These are phyloP conservation scores for Trichophyton simii DNA, from an alignment of 2,329 filamentous ascomycete genomes.

Conservation along the genomic window DNA sequence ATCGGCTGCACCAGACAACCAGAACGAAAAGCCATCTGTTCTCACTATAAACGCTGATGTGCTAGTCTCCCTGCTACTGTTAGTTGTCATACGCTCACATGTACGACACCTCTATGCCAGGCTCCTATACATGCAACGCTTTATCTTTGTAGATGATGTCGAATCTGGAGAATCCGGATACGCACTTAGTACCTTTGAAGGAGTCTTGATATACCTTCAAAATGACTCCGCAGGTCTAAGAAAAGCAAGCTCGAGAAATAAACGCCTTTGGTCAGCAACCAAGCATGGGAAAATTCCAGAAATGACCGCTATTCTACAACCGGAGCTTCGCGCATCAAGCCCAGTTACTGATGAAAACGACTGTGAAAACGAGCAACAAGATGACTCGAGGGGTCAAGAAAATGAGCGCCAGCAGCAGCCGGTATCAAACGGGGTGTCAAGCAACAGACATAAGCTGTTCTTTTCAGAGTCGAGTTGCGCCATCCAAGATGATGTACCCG, in stretches of 20 bases:
- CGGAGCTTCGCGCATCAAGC: conserved; percentile 39
- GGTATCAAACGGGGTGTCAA: neutral
- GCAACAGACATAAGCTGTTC: conserved; percentile 8
- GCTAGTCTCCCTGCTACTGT: conserved; percentile 75
- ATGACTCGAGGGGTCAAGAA: conserved; percentile 14
- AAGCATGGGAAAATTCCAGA: conserved; percentile 63
- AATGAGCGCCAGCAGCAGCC: neutral
- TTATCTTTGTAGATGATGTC: conserved; percentile 95
- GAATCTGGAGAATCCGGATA: conserved; percentile 95
- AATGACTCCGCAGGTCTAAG: conserved; percentile 70
- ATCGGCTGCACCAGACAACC: conserved; percentile 23
- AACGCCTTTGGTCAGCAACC: conserved; percentile 74
- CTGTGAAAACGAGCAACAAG: neutral
- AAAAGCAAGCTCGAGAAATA: conserved; percentile 74
- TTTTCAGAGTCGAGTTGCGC: conserved; percentile 13
- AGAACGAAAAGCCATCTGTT: conserved; percentile 38
- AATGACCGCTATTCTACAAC: conserved; percentile 68
- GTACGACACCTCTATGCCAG: conserved; percentile 78
- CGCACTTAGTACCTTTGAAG: conserved; percentile 88
- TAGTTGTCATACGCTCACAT: conserved; percentile 85
- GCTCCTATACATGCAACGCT: conserved; percentile 88
- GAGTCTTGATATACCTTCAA: conserved; percentile 76
- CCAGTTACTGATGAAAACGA: conserved; percentile 23
- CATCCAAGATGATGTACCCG: conserved; percentile 17
- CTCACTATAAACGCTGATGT: conserved; percentile 76